Base-by-base conservation (phyloP, 2,329 filamentous ascomycete genomes). In the Colletotrichum eleusines region DNA sequence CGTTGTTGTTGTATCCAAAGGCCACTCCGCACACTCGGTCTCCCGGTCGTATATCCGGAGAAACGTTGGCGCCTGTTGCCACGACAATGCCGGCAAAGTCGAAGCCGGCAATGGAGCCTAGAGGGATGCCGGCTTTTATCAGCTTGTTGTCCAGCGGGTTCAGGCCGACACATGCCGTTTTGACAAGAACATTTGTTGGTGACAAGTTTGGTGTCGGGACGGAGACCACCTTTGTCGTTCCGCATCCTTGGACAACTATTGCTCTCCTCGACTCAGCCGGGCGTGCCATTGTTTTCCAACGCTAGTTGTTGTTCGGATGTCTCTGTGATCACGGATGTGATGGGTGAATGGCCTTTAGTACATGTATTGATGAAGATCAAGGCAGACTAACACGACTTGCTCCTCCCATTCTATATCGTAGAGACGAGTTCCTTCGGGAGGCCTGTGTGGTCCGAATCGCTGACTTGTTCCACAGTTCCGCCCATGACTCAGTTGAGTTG, bases 61-160 rank as follows among this genome's bases (percentile, higher is more conserved):
- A 82, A 12, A 62, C 73, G 1, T 70, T n/a, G 2, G 75, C 64
- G 0, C 76, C 78, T 38, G 79, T 61, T 0, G 73, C 75, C 0
- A 80, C 75, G 33, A 81, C 74, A 12, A 73, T 75, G 48, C 81
- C 80, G 8, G 78, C 74, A 69, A 79, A 83, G 69, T 83, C 81
- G 57, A 69, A 75, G 1, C 81, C 81, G 8, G 74, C 57, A 5
- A 78, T 74, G 28, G 78, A 76, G 2, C 80, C 80, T 1, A 74
- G 68, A 2, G 74, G 74, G 1, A 74, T 64, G 53, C 74, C 74
- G 55, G 73, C 72, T 18, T 77, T 75, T 50, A 75, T 58, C 72
- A 79, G 77, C 66, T 83, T 83, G 48, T 73, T 73, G 68, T 83
- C 81, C 58, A 68, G 69, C 0, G 80, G 81, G 72, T 82, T 83